These are phyloP conservation scores for Ilex aquifolium DNA, from an alignment of 257 asterid genomes.

Conservation along the genomic window DNA sequence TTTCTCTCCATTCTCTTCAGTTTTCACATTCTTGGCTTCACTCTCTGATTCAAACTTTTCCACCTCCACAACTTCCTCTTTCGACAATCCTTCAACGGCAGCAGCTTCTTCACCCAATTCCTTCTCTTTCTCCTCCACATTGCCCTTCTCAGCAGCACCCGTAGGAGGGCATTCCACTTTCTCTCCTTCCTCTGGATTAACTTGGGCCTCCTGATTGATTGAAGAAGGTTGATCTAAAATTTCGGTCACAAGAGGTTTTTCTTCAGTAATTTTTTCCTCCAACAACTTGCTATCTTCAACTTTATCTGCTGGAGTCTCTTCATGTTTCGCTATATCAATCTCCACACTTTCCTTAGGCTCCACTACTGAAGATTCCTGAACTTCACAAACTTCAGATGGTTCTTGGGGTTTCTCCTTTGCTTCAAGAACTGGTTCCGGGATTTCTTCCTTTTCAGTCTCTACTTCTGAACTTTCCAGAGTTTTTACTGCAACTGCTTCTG, in stretches of 20 bases:
- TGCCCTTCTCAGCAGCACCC: slow-evolving; percentile 14
- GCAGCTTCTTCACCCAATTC: slow-evolving; percentile 17
- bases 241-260: slow-evolving; percentile 22
- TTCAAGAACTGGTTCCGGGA: slow-evolving; percentile 18
- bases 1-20: slow-evolving; percentile 20
- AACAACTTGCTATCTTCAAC: slow-evolving; percentile 14
- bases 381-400: slow-evolving; percentile 17
- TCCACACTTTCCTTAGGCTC: slow-evolving; percentile 23
- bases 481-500: slow-evolving; percentile 15
- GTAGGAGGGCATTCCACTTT: slow-evolving; percentile 12
- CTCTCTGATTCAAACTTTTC: slow-evolving; percentile 22
- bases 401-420: slow-evolving; percentile 30
- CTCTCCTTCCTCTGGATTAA: slow-evolving; percentile 12
- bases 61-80: slow-evolving; percentile 15
- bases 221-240: slow-evolving; percentile 15
- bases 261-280: slow-evolving; percentile 1
- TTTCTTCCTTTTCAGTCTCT: slow-evolving; percentile 15
- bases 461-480: slow-evolving; percentile 24
- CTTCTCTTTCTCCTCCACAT: slow-evolving; percentile 14
- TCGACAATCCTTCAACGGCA: slow-evolving; percentile 15
- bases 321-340: slow-evolving; percentile 12
- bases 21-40: slow-evolving; percentile 14
- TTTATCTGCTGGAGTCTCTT: slow-evolving; percentile 16
- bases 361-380: slow-evolving; percentile 21
- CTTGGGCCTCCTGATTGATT: slow-evolving; percentile 13